Base-by-base conservation (phyloP, 495 filamentous ascomycete species). In the Delitschia confertaspora region DNA sequence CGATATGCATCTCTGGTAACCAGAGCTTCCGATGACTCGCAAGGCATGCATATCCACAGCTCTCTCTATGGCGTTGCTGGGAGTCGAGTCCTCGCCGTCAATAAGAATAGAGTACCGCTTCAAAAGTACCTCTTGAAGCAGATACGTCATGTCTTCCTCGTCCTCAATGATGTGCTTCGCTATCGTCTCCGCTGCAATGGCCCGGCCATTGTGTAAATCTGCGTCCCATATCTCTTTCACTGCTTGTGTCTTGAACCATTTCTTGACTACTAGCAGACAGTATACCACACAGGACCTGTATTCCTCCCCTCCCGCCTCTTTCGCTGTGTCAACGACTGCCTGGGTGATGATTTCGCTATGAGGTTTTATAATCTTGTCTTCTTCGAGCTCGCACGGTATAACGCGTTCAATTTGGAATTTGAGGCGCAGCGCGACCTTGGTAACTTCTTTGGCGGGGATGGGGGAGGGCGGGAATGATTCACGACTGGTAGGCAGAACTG, bases 1-100 rank as follows among this genome's bases (percentile, higher is more conserved):
- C 33, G 69, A 74, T 56, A 95, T 85, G 58, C 89, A 95, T 62
- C 82, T 91, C 56, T 98, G 91, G 56, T 95, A 98, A n/a, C 89
- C 88, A 1, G 84, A 84, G 10, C 81, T 85, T 11, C 84, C 83
- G 45, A 95, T 95, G 20, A 96, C 74, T 19, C 76, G 70, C 14
- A 95, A 66, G 5, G 89, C 86, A 60, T 96, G 89, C 13, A 95
- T 70, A 60, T 98, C 91, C 27, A 96, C 86, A 0, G 93, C 83
- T 35, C 83, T 79, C 63, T 98, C 91, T 49, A 98, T 69, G 16
- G 83, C 91, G 58, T 95, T 98, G 43, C 80, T 67, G 1, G 88
- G 84, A 11, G 69, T 64, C 2, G 84, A 85, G 30, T 82, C 69
- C 43, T 82, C 67, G 22, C 76, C 82, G 38, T 87, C 72, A 33